A percentile compares a stretch with the other conserved stretches of the same genome.
Conservation (phyloP, 495 filamentous ascomycete genomes). For the Penicillium herquei region DNA sequence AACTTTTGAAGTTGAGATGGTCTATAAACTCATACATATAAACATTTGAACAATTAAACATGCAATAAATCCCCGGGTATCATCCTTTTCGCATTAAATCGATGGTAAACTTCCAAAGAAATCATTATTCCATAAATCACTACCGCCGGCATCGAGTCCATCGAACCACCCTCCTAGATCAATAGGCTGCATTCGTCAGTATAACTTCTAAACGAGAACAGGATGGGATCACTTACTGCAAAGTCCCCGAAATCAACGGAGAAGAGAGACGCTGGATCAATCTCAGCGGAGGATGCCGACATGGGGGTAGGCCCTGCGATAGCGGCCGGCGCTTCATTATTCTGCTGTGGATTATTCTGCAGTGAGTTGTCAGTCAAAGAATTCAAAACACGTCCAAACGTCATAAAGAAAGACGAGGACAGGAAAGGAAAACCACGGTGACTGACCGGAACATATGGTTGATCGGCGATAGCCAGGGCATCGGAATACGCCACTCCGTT, state of each 20-base stretch:
- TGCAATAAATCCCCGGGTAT: background rate
- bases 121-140: slow-evolving; percentile 33
- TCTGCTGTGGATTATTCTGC: background rate
- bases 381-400: too few relatives aligned
- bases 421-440: background rate
- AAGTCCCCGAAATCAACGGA: slow-evolving; percentile 28
- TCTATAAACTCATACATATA: background rate
- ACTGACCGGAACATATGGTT: slow-evolving; percentile 8
- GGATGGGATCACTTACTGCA: slow-evolving; percentile 22
- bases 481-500: slow-evolving; percentile 26
- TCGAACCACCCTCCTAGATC: slow-evolving; percentile 39
- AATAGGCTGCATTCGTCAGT: slow-evolving; percentile 30
- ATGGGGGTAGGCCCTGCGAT: slow-evolving; percentile 11
- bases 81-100: background rate
- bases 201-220: background rate
- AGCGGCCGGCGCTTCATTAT: slow-evolving; percentile 4
- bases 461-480: slow-evolving; percentile 18
- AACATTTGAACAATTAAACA: background rate
- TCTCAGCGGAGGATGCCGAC: slow-evolving; percentile 21
- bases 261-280: slow-evolving; percentile 28
- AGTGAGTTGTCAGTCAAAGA: too few relatives aligned
- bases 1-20: too few relatives aligned
- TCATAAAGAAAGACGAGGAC: slow-evolving; percentile 2
- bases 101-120: slow-evolving; percentile 23
- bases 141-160: slow-evolving; percentile 23